phyloP scores from a whole-genome alignment of 2,329 filamentous ascomycete species.

The Microdochium trichocladiopsis region DNA sequence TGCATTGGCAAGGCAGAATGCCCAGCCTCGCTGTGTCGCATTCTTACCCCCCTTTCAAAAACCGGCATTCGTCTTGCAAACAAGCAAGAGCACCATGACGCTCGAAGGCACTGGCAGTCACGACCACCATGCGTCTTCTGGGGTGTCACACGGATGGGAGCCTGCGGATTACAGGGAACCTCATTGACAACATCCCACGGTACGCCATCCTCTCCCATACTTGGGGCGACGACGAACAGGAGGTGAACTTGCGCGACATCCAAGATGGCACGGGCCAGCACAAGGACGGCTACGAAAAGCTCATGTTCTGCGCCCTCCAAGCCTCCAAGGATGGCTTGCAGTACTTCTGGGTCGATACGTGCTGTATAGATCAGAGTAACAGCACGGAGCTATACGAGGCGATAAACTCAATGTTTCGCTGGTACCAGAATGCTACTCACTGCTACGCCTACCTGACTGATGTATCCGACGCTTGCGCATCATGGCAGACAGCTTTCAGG shows the following conservation, averaged over 20 bases:
- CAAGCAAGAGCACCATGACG: too few relatives aligned
- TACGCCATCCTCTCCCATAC: slow-evolving; percentile 20
- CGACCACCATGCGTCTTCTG: not conserved
- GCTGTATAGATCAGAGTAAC: not conserved
- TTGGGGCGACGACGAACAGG: slow-evolving; percentile 11
- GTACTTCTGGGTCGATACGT: too few relatives aligned
- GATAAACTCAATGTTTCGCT: not conserved
- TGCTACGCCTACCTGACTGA: not conserved
- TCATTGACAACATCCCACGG: slow-evolving; percentile 7
- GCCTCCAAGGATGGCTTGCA: not conserved
- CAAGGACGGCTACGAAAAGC: not conserved
- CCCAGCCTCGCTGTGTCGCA: too few relatives aligned
- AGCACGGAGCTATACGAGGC: not conserved
- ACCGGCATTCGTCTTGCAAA: too few relatives aligned
- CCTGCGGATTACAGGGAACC: not conserved
- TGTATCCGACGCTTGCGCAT: not conserved
- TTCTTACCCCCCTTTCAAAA: too few relatives aligned
- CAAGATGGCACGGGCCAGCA: not conserved
- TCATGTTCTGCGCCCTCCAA: not conserved
- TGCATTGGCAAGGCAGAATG: too few relatives aligned
- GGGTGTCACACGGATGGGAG: not conserved
- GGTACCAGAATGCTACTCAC: not conserved
- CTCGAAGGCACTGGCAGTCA: not conserved
- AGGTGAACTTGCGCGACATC: not conserved
- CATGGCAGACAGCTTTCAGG: not conserved